phyloP scores from a whole-genome alignment of 768 basidiomycete genomes.

The Amyloporia xantha region DNA sequence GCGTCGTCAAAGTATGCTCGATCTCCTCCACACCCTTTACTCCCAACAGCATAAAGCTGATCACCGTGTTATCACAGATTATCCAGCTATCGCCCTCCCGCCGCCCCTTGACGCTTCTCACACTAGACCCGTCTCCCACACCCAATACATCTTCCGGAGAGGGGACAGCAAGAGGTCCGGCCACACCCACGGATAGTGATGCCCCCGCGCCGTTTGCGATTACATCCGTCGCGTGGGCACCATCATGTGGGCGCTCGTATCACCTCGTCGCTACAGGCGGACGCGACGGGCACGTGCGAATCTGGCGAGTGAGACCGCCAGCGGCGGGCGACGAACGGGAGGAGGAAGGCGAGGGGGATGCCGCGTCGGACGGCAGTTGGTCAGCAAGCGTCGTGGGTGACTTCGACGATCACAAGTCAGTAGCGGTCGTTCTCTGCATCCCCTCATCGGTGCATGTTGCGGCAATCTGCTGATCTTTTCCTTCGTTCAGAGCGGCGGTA shows the following conservation, averaged over 20 bases:
- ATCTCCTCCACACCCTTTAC: neutral
- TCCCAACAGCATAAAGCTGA: neutral
- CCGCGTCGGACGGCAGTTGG: constrained; percentile 59
- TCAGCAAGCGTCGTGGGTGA: constrained; percentile 71
- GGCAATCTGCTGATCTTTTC: no score
- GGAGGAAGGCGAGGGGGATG: constrained; percentile 27
- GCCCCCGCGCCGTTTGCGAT: constrained; percentile 51
- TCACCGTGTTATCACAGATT: constrained; percentile 49
- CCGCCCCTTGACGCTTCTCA: constrained; percentile 57
- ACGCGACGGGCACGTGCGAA: constrained; percentile 81
- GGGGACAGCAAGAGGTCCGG: constrained; percentile 18
- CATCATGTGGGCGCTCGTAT: constrained; percentile 88
- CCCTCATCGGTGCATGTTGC: neutral
- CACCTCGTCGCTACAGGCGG: constrained; percentile 90
- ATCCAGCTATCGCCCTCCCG: constrained; percentile 67
- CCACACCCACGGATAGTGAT: constrained; percentile 23
- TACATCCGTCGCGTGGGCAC: constrained; percentile 87
- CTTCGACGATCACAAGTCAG: constrained; percentile 79
- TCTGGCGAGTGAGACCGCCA: constrained; percentile 78
- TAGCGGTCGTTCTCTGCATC: constrained; percentile 5
- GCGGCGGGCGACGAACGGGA: constrained; percentile 23
- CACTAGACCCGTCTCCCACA: constrained; percentile 46
- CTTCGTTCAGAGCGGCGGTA: constrained; percentile 51
- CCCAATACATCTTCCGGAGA: constrained; percentile 12
- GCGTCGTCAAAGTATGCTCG: constrained; percentile 63